Base-by-base conservation (phyloP, 129 eudicot genomes). In the Tagetes patula region DNA sequence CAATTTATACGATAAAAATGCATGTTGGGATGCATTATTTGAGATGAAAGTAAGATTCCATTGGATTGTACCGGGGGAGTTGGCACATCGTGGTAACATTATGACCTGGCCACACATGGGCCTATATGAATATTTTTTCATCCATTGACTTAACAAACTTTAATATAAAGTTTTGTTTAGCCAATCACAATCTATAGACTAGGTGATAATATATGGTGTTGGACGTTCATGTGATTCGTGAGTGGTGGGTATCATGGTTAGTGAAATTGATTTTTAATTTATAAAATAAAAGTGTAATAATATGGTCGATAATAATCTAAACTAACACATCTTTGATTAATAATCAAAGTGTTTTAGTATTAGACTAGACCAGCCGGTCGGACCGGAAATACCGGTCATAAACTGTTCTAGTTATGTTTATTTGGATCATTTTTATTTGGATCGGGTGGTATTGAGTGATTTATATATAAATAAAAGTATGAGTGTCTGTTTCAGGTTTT, bases 41-140 rank as follows among this genome's bases (percentile, higher is more conserved):
- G 82, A 42, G 67, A 52, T 78, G 67, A 34, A 58, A 77, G 59
- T 62, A 50, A 78, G 32, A 78, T 70, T 50, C 79, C 43, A 38
- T 31, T 48, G 56, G 55, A 58, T 46, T 20, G 69, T 69, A 46
- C 43, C 7, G 46, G 8, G 9, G 31, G 75, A 42, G 60, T 63
- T 71, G 77, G 77, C 77, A 71, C 77, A 50, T 78, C 73, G 68
- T 78, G 82, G 37, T 67, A 63, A 34, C 4, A 71, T 71, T 6
- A 78, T 78, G 67, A 66, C 53, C 4, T 32, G 67, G 67, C 5
- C 65, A 48, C 81, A 69, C 76, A 69, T 70, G 66, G 76, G 54
- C 70, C 43, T 38, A 52, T 63, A 10, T 70, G 48, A 53, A 53
- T 65, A 30, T 52, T 63, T 46, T 38, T 77, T 33, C 73, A 52